These are phyloP conservation scores for Solanum hybrid DNA, from an alignment of 305 asterid species.

Conservation along the genomic window DNA sequence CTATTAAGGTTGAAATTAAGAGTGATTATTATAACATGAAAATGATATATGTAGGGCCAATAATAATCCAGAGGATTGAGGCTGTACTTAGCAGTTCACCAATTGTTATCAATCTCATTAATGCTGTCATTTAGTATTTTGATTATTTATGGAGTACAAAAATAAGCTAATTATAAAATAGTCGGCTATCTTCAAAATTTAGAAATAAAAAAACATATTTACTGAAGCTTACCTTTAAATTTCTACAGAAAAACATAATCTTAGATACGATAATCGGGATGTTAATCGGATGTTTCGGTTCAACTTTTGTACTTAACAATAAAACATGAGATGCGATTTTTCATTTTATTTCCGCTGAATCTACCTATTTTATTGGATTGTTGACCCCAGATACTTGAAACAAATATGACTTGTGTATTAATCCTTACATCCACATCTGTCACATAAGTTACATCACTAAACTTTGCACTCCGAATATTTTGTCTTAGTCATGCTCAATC, in stretches of 20 bases:
- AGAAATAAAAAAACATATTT: background rate
- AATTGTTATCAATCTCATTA: conserved; percentile 1
- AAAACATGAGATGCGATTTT: background rate
- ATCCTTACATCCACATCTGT: background rate
- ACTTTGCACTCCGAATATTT: background rate
- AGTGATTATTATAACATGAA: background rate
- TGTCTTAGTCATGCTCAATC: background rate
- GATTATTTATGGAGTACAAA: background rate
- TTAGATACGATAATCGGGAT: background rate
- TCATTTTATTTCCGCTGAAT: background rate
- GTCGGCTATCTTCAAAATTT: background rate
- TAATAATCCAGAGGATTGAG: background rate
- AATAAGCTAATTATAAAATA: background rate
- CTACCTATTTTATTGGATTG: background rate
- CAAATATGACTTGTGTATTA: background rate
- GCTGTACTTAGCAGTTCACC: background rate
- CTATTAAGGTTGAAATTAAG: background rate
- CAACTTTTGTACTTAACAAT: background rate
- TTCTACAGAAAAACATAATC: background rate
- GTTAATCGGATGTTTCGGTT: background rate
- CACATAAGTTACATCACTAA: background rate
- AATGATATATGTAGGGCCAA: background rate
- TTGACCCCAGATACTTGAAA: background rate
- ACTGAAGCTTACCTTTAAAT: background rate
- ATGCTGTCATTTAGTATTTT: background rate